phyloP scores from a whole-genome alignment of 768 basidiomycete genomes.

The Kwoniella sp. region DNA sequence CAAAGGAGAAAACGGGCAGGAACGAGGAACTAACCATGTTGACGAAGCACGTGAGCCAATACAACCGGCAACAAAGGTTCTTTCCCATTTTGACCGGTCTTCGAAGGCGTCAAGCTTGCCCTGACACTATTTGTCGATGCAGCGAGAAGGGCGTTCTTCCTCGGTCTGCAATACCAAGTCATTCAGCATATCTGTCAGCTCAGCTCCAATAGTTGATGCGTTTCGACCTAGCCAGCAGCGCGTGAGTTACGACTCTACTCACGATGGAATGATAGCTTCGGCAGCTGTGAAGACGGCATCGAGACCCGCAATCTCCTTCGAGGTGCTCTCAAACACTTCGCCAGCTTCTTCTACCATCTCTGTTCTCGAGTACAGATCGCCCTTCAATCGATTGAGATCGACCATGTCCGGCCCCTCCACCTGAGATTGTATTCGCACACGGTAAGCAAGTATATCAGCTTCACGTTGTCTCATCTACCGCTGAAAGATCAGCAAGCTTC shows the following conservation, averaged over 20 bases:
- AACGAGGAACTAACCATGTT: constrained; percentile 37
- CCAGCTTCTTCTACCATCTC: constrained; percentile 63
- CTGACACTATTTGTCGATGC: constrained; percentile 15
- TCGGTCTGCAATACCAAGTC: constrained; percentile 17
- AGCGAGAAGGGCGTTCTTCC: constrained; percentile 16
- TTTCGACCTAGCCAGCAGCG: too few relatives aligned
- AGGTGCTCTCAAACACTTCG: constrained; percentile 59
- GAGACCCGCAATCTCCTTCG: constrained; percentile 58
- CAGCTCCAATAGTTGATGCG: constrained; percentile 58
- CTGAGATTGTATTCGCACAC: constrained; percentile 13
- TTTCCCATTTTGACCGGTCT: constrained; percentile 2
- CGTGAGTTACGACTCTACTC: constrained; percentile 3
- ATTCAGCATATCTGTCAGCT: too few relatives aligned
- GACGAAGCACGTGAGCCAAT: constrained; percentile 43
- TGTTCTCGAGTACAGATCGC: constrained; percentile 35
- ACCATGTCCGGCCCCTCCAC: constrained; percentile 37
- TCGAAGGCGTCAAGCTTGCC: constrained; percentile 17
- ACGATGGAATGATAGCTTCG: constrained; percentile 45
- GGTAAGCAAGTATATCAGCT: constrained; percentile 9
- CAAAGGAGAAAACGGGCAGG: neutral
- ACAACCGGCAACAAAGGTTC: constrained; percentile 40
- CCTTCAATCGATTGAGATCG: constrained; percentile 39
- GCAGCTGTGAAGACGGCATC: constrained; percentile 56
- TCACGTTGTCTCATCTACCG: too few relatives aligned
- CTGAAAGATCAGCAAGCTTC: neutral